phyloP scores from a whole-genome alignment of 2,329 filamentous ascomycete species.

The Pseudogymnoascus sp. region DNA sequence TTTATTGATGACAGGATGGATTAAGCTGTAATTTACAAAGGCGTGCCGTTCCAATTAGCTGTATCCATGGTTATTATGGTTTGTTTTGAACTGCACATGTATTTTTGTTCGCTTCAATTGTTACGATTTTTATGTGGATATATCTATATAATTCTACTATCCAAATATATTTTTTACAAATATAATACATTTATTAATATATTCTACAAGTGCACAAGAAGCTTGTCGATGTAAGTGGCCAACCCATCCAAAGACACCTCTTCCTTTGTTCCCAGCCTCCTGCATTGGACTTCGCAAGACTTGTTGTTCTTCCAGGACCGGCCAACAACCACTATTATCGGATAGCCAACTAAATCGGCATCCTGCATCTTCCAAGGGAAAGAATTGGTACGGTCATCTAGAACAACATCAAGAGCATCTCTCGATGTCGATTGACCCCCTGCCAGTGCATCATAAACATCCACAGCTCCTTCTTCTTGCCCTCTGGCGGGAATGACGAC shows the following conservation, averaged over 20 bases:
- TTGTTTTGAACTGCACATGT: not conserved
- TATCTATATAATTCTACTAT: not conserved
- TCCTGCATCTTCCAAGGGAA: slow-evolving; percentile 85
- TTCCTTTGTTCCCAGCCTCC: slow-evolving; percentile 21
- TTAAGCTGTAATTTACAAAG: not conserved
- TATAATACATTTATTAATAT: not conserved
- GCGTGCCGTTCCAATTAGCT: not conserved
- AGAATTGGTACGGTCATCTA: slow-evolving; percentile 65
- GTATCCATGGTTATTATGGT: not conserved
- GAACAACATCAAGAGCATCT: slow-evolving; percentile 50
- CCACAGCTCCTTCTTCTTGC: slow-evolving; percentile 41
- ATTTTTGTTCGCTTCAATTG: not conserved
- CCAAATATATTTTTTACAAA: not conserved
- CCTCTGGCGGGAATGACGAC: slow-evolving; percentile 53
- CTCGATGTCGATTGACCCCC: not conserved
- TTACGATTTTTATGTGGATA: not conserved
- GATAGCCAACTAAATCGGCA: slow-evolving; percentile 84
- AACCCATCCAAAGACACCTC: slow-evolving; percentile 21
- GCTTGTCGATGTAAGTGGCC: slow-evolving; percentile 2
- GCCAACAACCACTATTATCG: slow-evolving; percentile 73
- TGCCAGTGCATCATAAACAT: slow-evolving; percentile 57
- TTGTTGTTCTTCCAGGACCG: slow-evolving; percentile 48
- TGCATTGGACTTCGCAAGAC: slow-evolving; percentile 28
- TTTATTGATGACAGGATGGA: not conserved
- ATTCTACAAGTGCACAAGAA: slow-evolving; percentile 12